Evolutionary conservation across 2,329 filamentous ascomycete genomes (phyloP), one percentile per base, ranked within the genome.

Genomic region (Penicillium sp.): DNA sequence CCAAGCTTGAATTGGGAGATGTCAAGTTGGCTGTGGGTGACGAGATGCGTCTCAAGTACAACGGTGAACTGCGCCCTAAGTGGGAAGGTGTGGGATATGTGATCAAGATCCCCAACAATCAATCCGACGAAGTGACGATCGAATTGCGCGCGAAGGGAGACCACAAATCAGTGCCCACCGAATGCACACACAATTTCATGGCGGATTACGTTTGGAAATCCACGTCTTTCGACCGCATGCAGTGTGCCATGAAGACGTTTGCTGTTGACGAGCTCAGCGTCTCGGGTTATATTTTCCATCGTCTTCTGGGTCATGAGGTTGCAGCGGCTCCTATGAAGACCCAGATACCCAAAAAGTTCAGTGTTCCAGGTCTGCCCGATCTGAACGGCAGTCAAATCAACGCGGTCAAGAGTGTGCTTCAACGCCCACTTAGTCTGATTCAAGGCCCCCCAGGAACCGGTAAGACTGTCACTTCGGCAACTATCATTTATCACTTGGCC

Each of bases 121-220:
- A 96, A 77, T 97, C 92, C 13, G 94, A 99, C 67, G 93, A 99
- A 72, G 94, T 99, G 48, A 95, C 89, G 9, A 88, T 99, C 60
- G 94, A 99, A 73, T 78, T 99, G 69, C 89, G 94, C 63, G 91
- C 94, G 67, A 93, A 94, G 59, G 92, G 91, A 57, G 96, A 96
- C 70, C 92, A 97, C 77, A 97, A 97, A 75, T 90, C 89, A 27
- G 90, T 97, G 1, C 94, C 94, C 0, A 96, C 91, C 0, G 93
- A 99, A 67, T 94, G 93, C 74, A 96, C 93, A 0, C 91, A 96
- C 76, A 96, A 97, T 74, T 99, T 99, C 76, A 96, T 92, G 14
- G 94, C 93, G 61, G 94, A 99, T 72, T 99, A 99, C 69, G 94
- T 99, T 52, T 99, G 94, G 94, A 99, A 99, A 73, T 94, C 95